These are phyloP conservation scores for Salpingoeca rosetta DNA, from an alignment of 78 protist genomes.

Conservation along the genomic window DNA sequence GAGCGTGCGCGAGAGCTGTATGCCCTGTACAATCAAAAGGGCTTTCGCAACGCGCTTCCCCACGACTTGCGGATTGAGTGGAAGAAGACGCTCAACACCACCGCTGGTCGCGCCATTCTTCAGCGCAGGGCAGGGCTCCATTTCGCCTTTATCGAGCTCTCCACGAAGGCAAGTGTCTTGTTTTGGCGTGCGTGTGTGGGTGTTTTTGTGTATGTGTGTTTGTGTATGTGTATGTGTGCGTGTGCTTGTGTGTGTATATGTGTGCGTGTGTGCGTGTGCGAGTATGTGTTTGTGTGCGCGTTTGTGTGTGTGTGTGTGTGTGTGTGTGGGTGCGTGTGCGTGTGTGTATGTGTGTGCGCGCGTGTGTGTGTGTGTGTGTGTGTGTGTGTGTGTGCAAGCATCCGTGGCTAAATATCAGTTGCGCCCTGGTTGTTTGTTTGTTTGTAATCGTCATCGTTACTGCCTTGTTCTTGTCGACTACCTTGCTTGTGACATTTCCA, in stretches of 20 bases:
- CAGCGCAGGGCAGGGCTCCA: background rate
- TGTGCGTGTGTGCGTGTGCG: no score
- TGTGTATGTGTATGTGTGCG: background rate
- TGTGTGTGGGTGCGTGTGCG: no score
- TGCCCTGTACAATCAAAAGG: background rate
- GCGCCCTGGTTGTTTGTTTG: no score
- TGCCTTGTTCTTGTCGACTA: background rate
- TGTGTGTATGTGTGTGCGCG: background rate
- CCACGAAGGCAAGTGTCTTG: background rate
- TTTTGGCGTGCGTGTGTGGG: background rate
- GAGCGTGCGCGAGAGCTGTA: background rate
- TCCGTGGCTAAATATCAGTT: background rate
- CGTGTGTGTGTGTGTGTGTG: no score
- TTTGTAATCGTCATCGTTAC: background rate
- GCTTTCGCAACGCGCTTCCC: background rate
- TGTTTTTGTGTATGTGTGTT: background rate
- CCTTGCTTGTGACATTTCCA: background rate
- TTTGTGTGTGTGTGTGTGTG: background rate
- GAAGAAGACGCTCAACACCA: background rate
- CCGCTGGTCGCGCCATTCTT: constrained; percentile 6
- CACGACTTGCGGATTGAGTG: background rate
- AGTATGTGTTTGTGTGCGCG: no score
- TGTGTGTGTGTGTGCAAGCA: no score
- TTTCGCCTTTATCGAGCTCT: constrained; percentile 2
- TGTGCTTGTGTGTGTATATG: no score